Base-by-base conservation (phyloP, 2,329 filamentous ascomycete genomes). In the Ceratocystis eucalypticola region DNA sequence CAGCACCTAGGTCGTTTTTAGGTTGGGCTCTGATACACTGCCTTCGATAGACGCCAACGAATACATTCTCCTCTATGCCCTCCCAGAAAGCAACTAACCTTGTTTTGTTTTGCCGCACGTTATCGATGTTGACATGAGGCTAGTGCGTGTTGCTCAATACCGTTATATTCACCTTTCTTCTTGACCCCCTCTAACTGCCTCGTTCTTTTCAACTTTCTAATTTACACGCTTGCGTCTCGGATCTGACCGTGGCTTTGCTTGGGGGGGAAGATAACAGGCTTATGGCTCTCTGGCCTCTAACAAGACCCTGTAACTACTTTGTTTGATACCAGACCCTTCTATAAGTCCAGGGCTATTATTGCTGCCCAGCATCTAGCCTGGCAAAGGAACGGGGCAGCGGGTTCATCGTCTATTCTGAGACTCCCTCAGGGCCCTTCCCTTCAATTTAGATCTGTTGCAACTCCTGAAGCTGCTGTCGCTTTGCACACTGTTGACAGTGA, bases 51-150 rank as follows among this genome's bases (percentile, higher is more conserved):
- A 46, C 44, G n/a, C 44, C 12, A 1, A 17, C 44, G n/a, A 48
- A 48, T 48, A 10, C 46, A 5, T 17, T 4, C 46, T 20, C 12
- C 37, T 41, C 37, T 41, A 41, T 3, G 12, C 37, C 37, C 37
- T 12, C 37, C 37, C 37, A 41, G 12, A 55, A 5, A 55, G 20
- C 25, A 55, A 20, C 50, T 30, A 55, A 30, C 7, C 53, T 57
- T 57, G 53, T 57, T 57, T 57, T 57, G 53, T 57, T 57, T 57
- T n/a, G 53, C 53, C 53, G 5, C 22, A 57, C 53, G 53, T 57
- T 57, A 28, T 57, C n/a, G 4, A 17, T 57, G 15, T 57, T 57
- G 53, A 33, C 22, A n/a, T 57, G 33, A 5, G 22, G 30, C 53
- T 57, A 33, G 25, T 15, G 37, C 3, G 53, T 30, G 22, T 5